phyloP scores from a whole-genome alignment of 2,329 filamentous ascomycete genomes.

The Septoria petroselini region DNA sequence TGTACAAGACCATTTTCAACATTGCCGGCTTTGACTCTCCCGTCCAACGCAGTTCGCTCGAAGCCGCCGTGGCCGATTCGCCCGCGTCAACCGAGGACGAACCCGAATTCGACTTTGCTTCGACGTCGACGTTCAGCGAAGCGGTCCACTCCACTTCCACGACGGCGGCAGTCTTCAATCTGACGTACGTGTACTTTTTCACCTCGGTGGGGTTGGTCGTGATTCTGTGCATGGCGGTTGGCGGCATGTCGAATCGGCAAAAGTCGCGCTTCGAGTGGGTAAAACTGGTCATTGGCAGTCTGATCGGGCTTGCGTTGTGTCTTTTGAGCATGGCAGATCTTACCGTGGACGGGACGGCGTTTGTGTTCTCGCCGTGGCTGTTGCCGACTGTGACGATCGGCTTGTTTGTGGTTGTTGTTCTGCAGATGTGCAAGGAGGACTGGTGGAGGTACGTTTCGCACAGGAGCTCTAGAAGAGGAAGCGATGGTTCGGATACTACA shows the following conservation, averaged over 20 bases:
- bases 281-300: constrained; percentile 19
- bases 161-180: constrained; percentile 21
- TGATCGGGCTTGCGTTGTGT: constrained; percentile 11
- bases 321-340: constrained; percentile 11
- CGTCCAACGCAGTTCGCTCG: constrained; percentile 1
- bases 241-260: constrained; percentile 20
- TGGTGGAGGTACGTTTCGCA: not conserved
- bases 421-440: constrained; percentile 4
- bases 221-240: constrained; percentile 35
- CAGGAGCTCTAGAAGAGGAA: not conserved
- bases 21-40: constrained; percentile 18
- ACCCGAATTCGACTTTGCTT: not conserved
- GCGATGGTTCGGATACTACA: not conserved
- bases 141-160: constrained; percentile 8
- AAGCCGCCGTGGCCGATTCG: not conserved
- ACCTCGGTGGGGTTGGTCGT: constrained; percentile 31
- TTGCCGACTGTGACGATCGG: constrained; percentile 9
- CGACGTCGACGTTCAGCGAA: not conserved
- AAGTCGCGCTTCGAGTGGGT: not conserved
- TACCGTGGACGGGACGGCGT: not conserved
- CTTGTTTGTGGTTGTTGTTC: constrained; percentile 9
- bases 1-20: constrained; percentile 20
- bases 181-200: constrained; percentile 36
- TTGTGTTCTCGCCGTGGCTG: constrained; percentile 11
- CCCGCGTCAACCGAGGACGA: not conserved